phyloP scores from a whole-genome alignment of 306 rosid species.

The Vachellia collinsii region DNA sequence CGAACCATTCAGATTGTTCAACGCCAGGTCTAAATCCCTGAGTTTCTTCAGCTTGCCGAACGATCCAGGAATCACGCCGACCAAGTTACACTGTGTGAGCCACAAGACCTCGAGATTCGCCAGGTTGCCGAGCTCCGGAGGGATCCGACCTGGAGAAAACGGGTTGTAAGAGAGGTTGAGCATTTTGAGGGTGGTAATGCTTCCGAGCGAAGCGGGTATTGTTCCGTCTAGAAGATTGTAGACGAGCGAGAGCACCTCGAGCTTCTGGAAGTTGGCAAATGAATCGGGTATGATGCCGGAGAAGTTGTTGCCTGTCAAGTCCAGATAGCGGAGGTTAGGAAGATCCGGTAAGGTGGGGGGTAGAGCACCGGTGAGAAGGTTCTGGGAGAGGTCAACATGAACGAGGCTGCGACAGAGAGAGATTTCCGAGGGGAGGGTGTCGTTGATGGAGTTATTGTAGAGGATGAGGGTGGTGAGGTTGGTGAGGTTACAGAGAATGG shows the following conservation, averaged over 20 bases:
- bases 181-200: slow-evolving; percentile 59
- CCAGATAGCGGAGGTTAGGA: slow-evolving; percentile 59
- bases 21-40: slow-evolving; percentile 64
- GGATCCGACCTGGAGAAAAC: slow-evolving; percentile 60
- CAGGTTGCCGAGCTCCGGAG: slow-evolving; percentile 71
- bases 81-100: slow-evolving; percentile 67
- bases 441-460: slow-evolving; percentile 72
- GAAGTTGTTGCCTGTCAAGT: slow-evolving; percentile 80
- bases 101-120: slow-evolving; percentile 66
- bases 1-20: slow-evolving; percentile 58
- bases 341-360: slow-evolving; percentile 58
- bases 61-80: slow-evolving; percentile 72
- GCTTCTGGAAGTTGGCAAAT: slow-evolving; percentile 61
- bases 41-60: slow-evolving; percentile 58
- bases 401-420: slow-evolving; percentile 54
- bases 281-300: slow-evolving; percentile 68
- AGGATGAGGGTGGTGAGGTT: slow-evolving; percentile 57
- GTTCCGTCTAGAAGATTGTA: slow-evolving; percentile 61
- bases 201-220: slow-evolving; percentile 63
- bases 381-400: slow-evolving; percentile 79
- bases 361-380: slow-evolving; percentile 74
- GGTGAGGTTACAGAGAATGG: slow-evolving; percentile 62
- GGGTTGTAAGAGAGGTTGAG: slow-evolving; percentile 89
- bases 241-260: slow-evolving; percentile 69
- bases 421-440: slow-evolving; percentile 56